Evolutionary conservation across 805 yeast species (phyloP).

Genomic region (Metschnikowia koreensis): DNA sequence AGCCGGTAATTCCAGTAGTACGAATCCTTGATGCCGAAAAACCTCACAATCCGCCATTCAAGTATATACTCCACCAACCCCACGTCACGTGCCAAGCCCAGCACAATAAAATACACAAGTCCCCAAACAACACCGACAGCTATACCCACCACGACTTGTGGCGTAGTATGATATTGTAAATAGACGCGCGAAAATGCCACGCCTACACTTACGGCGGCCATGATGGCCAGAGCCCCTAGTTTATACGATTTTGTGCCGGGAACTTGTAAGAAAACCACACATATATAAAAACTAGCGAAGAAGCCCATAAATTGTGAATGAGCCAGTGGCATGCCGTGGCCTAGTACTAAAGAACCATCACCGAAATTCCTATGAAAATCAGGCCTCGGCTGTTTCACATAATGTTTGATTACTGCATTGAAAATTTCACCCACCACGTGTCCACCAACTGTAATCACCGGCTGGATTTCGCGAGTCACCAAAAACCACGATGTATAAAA

Average conservation of each 20-base stretch:
- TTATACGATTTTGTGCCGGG: slow-evolving; percentile 18
- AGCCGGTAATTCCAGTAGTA: slow-evolving; percentile 48
- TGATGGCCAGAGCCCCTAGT: slow-evolving; percentile 15
- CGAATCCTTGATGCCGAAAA: slow-evolving; percentile 59
- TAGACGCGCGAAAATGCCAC: slow-evolving; percentile 75
- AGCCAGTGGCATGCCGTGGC: slow-evolving; percentile 96
- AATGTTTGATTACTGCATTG: slow-evolving; percentile 64
- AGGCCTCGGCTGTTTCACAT: slow-evolving; percentile 76
- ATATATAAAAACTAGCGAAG: slow-evolving; percentile 55
- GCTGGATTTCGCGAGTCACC: slow-evolving; percentile 78
- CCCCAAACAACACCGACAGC: slow-evolving; percentile 63
- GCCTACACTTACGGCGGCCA: slow-evolving; percentile 30
- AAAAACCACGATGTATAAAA: slow-evolving; percentile 84
- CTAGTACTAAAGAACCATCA: slow-evolving; percentile 46
- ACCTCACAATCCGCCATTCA: slow-evolving; percentile 51
- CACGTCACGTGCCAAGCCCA: slow-evolving; percentile 55
- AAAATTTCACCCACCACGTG: slow-evolving; percentile 75
- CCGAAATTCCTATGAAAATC: slow-evolving; percentile 46
- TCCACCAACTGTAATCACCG: slow-evolving; percentile 79
- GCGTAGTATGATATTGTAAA: slow-evolving; percentile 68
- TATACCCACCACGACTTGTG: slow-evolving; percentile 75
- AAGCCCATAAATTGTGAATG: slow-evolving; percentile 96
- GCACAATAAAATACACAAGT: slow-evolving; percentile 50
- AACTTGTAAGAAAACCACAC: slow-evolving; percentile 46
- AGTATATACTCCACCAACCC: slow-evolving; percentile 70